Evolutionary conservation across 805 yeast species (phyloP).

Genomic region (Yarrowia alimentaria): DNA sequence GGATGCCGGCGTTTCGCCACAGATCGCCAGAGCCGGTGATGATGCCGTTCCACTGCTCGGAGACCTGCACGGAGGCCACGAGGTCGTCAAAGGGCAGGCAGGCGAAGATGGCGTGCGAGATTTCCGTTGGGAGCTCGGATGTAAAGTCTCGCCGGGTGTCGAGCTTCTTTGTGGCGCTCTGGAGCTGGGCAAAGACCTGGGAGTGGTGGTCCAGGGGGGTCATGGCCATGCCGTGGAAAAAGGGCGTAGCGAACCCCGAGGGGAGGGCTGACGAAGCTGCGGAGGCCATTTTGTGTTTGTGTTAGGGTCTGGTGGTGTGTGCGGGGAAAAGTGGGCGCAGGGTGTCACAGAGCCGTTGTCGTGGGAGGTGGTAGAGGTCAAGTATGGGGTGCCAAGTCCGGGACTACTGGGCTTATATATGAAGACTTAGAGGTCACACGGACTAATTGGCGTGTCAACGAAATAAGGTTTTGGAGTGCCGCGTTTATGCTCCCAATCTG

Average conservation of each 20-base stretch:
- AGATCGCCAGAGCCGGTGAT: slow-evolving; percentile 6
- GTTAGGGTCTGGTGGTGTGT: no score
- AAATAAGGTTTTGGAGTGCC: not conserved
- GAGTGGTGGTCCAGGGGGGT: slow-evolving; percentile 15
- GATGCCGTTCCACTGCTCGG: slow-evolving; percentile 6
- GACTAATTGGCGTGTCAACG: no score
- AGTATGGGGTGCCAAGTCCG: no score
- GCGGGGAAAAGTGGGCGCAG: no score
- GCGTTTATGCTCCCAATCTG: slow-evolving; percentile 7
- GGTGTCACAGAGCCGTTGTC: no score
- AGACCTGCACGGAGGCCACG: slow-evolving; percentile 12
- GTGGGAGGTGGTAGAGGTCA: no score
- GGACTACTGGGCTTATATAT: no score
- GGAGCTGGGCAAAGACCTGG: slow-evolving; percentile 15
- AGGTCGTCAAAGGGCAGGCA: slow-evolving; percentile 18
- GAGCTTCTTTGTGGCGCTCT: slow-evolving; percentile 1
- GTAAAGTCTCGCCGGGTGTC: slow-evolving; percentile 7
- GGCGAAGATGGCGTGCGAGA: slow-evolving; percentile 15
- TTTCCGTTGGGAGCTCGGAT: slow-evolving; percentile 17
- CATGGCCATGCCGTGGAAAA: slow-evolving; percentile 11
- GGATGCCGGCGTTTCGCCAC: slow-evolving; percentile 12
- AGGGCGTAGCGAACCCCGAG: slow-evolving; percentile 22
- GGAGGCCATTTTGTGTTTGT: not conserved
- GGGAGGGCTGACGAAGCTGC: slow-evolving; percentile 7
- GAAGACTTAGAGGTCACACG: no score